phyloP scores from a whole-genome alignment of 164 flowering plant genomes.

The Chloranthus sessilifolius region DNA sequence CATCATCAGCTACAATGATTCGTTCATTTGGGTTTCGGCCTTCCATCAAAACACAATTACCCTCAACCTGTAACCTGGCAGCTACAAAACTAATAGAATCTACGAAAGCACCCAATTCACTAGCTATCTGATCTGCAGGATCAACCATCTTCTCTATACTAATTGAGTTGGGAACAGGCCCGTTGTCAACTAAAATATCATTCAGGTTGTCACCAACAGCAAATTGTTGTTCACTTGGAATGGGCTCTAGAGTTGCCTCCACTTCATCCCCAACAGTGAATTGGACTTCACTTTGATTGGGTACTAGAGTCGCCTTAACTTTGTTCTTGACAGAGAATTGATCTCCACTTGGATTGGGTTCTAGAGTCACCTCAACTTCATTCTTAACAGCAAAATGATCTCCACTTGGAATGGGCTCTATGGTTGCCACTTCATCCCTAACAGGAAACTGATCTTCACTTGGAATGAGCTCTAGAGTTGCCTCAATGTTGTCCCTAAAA shows the following conservation, averaged over 20 bases:
- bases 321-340: no score
- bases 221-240: slow-evolving; percentile 4
- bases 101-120: neutral
- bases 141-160: neutral
- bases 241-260: slow-evolving; percentile 3
- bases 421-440: no score
- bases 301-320: no score
- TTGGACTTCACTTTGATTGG: no score
- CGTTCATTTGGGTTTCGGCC: slow-evolving; percentile 2
- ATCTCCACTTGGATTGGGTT: no score
- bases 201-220: slow-evolving; percentile 1
- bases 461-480: neutral
- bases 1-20: neutral
- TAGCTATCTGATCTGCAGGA: neutral
- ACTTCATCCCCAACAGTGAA: slow-evolving; percentile 6
- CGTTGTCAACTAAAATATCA: slow-evolving; percentile 1
- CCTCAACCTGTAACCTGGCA: neutral
- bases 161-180: neutral
- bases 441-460: slow-evolving; percentile 7
- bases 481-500: slow-evolving; percentile 7
- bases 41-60: neutral
- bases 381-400: no score
- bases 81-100: neutral
- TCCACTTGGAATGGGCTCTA: no score
- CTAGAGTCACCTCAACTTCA: no score